A percentile compares a stretch with the other conserved stretches of the same genome.
Conservation (phyloP, 345 rosid species). For the Orychophragmus violaceus region DNA sequence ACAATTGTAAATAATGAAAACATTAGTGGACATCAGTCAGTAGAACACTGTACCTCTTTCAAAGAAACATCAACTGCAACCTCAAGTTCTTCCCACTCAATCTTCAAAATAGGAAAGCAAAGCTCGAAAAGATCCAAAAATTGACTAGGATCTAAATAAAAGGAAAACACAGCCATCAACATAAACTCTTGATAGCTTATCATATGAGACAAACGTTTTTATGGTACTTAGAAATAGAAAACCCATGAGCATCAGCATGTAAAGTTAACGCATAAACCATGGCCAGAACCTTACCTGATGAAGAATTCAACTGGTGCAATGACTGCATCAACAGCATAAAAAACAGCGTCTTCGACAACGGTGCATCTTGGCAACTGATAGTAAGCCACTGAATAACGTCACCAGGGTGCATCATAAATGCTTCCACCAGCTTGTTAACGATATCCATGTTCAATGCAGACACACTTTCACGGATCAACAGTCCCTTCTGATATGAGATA, state of each 20-base stretch:
- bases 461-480: slow-evolving; percentile 36
- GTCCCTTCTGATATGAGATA: slow-evolving; percentile 33
- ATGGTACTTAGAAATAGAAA: background rate
- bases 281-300: slow-evolving; percentile 23
- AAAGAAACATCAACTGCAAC: slow-evolving; percentile 33
- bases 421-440: slow-evolving; percentile 51
- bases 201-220: background rate
- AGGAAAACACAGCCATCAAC: slow-evolving; percentile 18
- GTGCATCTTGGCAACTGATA: slow-evolving; percentile 40
- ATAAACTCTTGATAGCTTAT: slow-evolving; percentile 3
- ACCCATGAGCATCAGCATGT: slow-evolving; percentile 1
- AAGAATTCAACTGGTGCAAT: slow-evolving; percentile 27
- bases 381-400: slow-evolving; percentile 53
- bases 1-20: slow-evolving; percentile 1
- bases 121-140: slow-evolving; percentile 53
- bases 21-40: slow-evolving; percentile 8
- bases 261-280: background rate
- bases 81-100: slow-evolving; percentile 55
- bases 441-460: slow-evolving; percentile 53
- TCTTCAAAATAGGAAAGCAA: slow-evolving; percentile 64
- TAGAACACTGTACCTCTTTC: slow-evolving; percentile 45
- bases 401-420: slow-evolving; percentile 41
- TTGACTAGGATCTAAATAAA: slow-evolving; percentile 38
- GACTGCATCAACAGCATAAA: slow-evolving; percentile 71
- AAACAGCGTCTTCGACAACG: slow-evolving; percentile 57